Conservation (phyloP, 1,284 basidiomycete species). For the Exsudoporus floridanus region DNA sequence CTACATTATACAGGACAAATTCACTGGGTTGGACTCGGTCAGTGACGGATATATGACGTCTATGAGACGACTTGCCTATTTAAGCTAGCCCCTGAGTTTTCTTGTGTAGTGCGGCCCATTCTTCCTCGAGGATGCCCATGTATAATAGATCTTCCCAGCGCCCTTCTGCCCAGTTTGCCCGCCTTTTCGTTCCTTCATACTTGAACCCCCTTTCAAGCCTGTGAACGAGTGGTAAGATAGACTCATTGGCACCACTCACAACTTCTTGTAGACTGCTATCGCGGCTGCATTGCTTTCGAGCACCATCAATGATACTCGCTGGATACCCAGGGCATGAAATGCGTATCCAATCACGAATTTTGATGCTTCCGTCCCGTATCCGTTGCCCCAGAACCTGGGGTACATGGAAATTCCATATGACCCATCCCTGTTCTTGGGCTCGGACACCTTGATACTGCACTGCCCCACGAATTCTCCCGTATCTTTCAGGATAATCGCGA, state of each 20-base stretch:
- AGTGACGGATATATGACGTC: not conserved
- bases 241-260: slow-evolving; percentile 20
- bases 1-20: not conserved
- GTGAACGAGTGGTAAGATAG: not conserved
- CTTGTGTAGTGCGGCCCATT: too few species aligned
- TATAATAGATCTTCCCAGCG: slow-evolving; percentile 21
- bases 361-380: slow-evolving; percentile 29
- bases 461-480: slow-evolving; percentile 34
- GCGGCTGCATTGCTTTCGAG: slow-evolving; percentile 23
- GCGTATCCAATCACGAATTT: slow-evolving; percentile 25
- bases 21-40: not conserved
- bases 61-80: not conserved
- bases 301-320: slow-evolving; percentile 27
- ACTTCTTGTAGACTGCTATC: slow-evolving; percentile 25
- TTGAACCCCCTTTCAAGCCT: slow-evolving; percentile 15
- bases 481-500: slow-evolving; percentile 28
- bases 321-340: slow-evolving; percentile 26
- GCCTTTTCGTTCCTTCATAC: slow-evolving; percentile 21
- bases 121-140: slow-evolving; percentile 15
- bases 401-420: slow-evolving; percentile 18
- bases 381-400: slow-evolving; percentile 26
- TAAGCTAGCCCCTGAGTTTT: slow-evolving; percentile 1
- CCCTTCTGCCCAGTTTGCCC: slow-evolving; percentile 19
- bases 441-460: slow-evolving; percentile 25
- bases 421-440: slow-evolving; percentile 32